phyloP scores from a whole-genome alignment of 805 yeast genomes.

The Ascoidea rubescens region DNA sequence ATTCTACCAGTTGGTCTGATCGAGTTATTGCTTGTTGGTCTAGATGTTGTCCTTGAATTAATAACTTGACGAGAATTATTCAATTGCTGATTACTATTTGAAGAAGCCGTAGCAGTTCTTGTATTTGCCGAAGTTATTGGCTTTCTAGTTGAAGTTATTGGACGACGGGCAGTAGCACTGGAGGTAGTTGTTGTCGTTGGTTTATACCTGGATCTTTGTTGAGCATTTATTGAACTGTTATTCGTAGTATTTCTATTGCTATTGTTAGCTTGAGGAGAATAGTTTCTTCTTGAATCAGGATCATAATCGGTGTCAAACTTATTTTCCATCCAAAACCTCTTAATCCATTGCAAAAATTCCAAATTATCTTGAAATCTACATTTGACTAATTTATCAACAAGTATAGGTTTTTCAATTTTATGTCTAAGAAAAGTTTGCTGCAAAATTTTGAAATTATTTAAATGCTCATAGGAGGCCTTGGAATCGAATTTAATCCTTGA shows the following conservation, averaged over 20 bases:
- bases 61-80: too few species aligned
- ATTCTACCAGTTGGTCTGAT: neutral
- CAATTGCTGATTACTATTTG: too few species aligned
- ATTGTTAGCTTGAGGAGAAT: conserved; percentile 8
- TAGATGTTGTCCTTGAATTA: neutral
- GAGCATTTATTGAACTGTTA: neutral
- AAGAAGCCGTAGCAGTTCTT: neutral
- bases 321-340: conserved; percentile 67
- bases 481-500: conserved; percentile 60
- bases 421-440: conserved; percentile 71
- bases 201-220: neutral
- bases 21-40: neutral
- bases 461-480: conserved; percentile 57
- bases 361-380: conserved; percentile 89
- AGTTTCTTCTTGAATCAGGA: conserved; percentile 43
- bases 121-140: neutral
- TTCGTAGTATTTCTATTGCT: neutral
- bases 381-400: conserved; percentile 69
- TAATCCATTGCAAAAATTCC: conserved; percentile 89
- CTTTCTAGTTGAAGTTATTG: conserved; percentile 1
- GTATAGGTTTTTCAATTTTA: conserved; percentile 56
- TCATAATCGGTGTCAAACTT: conserved; percentile 58
- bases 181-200: neutral
- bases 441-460: conserved; percentile 71
- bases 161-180: conserved; percentile 2